Percentiles rank a stretch among this genome's conserved stretches.
phyloP scores from a whole-genome alignment of 1,139 yeast species.

The Protomyces macrosporus region DNA sequence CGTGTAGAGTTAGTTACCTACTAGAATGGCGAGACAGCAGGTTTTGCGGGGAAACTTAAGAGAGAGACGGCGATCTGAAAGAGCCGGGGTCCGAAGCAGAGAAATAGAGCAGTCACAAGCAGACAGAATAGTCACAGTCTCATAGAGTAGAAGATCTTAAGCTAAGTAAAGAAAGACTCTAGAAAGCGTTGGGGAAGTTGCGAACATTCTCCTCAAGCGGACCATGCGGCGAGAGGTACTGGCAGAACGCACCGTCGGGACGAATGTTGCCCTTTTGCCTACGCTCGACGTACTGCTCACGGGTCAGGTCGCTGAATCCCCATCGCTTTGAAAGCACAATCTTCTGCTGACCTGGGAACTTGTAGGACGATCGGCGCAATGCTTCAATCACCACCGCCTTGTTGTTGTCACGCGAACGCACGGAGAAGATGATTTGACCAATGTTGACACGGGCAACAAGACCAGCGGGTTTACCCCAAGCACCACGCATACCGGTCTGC shows the following conservation, averaged over 20 bases:
- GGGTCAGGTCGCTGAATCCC: constrained; percentile 99
- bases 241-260: constrained; percentile 99
- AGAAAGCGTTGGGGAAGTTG: constrained; percentile 72
- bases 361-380: constrained; percentile 99
- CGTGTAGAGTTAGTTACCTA: too few relatives aligned
- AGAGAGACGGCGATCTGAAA: too few relatives aligned
- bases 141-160: too few relatives aligned
- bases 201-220: constrained; percentile 83
- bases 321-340: constrained; percentile 98
- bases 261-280: constrained; percentile 96
- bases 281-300: constrained; percentile 91
- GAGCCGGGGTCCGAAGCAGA: too few relatives aligned
- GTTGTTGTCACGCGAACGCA: constrained; percentile 97
- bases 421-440: constrained; percentile 97
- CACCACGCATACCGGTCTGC: constrained; percentile 99
- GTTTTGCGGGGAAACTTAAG: too few relatives aligned
- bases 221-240: constrained; percentile 97
- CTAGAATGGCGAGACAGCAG: too few relatives aligned
- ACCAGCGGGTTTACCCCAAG: constrained; percentile 99
- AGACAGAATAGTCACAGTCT: too few relatives aligned
- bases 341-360: constrained; percentile 99
- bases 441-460: constrained; percentile 98
- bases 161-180: neutral
- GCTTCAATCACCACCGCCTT: constrained; percentile 97
- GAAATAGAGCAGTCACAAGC: too few relatives aligned